phyloP scores from a whole-genome alignment of 306 rosid genomes.

The Luffa acutangula region DNA sequence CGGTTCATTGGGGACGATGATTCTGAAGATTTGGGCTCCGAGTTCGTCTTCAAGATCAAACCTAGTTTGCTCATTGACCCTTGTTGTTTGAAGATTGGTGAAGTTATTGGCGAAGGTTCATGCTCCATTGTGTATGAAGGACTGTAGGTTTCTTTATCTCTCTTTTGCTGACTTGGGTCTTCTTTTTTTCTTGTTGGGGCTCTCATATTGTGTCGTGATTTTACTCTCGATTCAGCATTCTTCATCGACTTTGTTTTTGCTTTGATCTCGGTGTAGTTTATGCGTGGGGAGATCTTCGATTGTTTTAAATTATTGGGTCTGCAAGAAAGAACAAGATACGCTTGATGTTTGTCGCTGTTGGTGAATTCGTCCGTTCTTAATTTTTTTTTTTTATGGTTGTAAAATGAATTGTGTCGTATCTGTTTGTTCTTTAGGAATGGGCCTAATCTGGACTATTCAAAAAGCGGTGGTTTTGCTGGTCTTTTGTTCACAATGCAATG shows the following conservation, averaged over 20 bases:
- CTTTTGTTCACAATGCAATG: background rate
- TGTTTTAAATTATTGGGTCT: background rate
- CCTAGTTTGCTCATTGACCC: constrained; percentile 25
- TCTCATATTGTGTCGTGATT: constrained; percentile 11
- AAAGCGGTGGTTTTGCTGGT: background rate
- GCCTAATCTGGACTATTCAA: background rate
- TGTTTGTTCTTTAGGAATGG: background rate
- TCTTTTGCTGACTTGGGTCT: background rate
- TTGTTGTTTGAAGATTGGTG: constrained; percentile 14
- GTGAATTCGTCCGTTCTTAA: background rate
- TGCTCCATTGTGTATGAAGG: constrained; percentile 35
- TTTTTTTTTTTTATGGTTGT: background rate
- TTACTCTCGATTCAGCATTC: background rate
- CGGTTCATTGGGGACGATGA: background rate
- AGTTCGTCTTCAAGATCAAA: constrained; percentile 28
- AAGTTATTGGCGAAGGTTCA: constrained; percentile 25
- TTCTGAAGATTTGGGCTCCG: background rate
- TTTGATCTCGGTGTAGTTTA: background rate
- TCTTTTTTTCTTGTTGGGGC: background rate
- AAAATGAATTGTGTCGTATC: background rate
- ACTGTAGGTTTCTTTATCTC: constrained; percentile 27
- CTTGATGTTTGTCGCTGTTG: background rate
- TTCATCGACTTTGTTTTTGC: background rate
- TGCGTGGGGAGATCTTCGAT: background rate
- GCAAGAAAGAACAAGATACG: background rate